Evolutionary conservation across 768 basidiomycete genomes (phyloP).

Genomic region (Leucosporidium creatinivorum): DNA sequence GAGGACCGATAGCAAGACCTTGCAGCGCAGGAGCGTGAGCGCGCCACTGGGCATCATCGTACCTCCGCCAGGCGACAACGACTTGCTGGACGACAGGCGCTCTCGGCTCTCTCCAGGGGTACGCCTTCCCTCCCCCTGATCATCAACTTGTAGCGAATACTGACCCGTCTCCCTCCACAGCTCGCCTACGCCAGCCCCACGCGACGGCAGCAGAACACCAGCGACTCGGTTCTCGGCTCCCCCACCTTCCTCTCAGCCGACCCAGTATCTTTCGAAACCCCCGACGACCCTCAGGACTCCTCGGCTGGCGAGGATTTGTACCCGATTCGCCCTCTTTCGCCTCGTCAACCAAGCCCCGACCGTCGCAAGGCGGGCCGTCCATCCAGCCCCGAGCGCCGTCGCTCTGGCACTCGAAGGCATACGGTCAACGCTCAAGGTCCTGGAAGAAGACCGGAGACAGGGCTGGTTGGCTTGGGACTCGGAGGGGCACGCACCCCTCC

Average conservation of each 20-base stretch:
- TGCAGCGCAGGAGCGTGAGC: no score
- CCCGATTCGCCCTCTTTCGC: background rate
- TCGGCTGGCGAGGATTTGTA: conserved; percentile 11
- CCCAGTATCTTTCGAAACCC: background rate
- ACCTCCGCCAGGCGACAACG: background rate
- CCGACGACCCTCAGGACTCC: background rate
- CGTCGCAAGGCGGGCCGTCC: background rate
- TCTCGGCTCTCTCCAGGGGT: background rate
- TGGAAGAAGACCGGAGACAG: no score
- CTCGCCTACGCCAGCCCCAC: background rate
- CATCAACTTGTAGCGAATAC: no score
- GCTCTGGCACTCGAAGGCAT: background rate
- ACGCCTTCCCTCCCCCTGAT: background rate
- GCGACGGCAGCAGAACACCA: background rate
- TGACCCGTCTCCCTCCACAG: background rate
- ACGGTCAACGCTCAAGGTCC: background rate
- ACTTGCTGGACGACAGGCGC: background rate
- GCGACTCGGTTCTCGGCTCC: background rate
- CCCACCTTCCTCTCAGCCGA: background rate
- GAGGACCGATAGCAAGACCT: no score
- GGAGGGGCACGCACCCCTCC: no score
- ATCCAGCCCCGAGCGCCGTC: no score
- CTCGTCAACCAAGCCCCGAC: background rate
- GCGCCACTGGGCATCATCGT: background rate
- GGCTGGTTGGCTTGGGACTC: no score